phyloP scores from a whole-genome alignment of 768 basidiomycete genomes.

The Termitomyces sp. region DNA sequence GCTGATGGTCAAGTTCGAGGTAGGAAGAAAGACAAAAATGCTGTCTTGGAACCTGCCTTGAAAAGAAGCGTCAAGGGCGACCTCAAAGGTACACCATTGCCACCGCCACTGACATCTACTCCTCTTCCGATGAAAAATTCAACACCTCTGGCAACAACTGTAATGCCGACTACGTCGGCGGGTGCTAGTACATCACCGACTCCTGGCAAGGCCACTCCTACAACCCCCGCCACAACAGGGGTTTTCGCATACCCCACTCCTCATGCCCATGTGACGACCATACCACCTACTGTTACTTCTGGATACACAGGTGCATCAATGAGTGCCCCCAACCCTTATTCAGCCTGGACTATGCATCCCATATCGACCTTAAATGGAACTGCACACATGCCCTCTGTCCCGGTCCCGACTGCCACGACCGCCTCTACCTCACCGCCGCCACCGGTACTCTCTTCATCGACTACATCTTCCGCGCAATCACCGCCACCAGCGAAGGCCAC shows the following conservation, averaged over 20 bases:
- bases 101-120: slow-evolving; percentile 66
- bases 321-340: slow-evolving; percentile 34
- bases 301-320: slow-evolving; percentile 22
- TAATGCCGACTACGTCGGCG: slow-evolving; percentile 21
- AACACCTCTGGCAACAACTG: slow-evolving; percentile 11
- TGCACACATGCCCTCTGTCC: slow-evolving; percentile 1
- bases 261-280: slow-evolving; percentile 18
- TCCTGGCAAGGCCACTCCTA: slow-evolving; percentile 16
- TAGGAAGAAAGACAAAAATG: slow-evolving; percentile 60
- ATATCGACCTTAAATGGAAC: slow-evolving; percentile 17
- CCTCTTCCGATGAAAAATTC: slow-evolving; percentile 51
- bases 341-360: slow-evolving; percentile 32
- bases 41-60: slow-evolving; percentile 54
- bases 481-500: slow-evolving; percentile 21
- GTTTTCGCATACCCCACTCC: slow-evolving; percentile 39
- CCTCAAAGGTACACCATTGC: slow-evolving; percentile 49
- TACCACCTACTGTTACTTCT: slow-evolving; percentile 22
- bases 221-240: slow-evolving; percentile 31
- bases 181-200: slow-evolving; percentile 17
- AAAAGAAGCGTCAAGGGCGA: slow-evolving; percentile 71
- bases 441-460: slow-evolving; percentile 19
- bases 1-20: slow-evolving; percentile 27
- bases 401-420: slow-evolving; percentile 25
- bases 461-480: slow-evolving; percentile 10
- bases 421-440: slow-evolving; percentile 24